Base-by-base conservation (phyloP, 306 rosid genomes). In the Acacia crassicarpa region DNA sequence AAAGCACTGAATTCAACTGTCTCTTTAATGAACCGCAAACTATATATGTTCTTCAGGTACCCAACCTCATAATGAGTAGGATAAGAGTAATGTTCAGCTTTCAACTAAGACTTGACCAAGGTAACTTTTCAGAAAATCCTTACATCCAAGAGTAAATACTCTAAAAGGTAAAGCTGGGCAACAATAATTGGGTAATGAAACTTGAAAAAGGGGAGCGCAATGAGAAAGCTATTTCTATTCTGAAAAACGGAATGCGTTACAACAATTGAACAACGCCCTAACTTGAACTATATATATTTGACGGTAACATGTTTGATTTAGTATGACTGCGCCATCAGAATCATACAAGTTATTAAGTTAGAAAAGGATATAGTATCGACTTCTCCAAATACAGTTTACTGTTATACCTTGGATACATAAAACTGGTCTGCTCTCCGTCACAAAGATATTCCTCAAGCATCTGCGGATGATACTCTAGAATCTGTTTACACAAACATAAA, bases 391-490 rank as follows among this genome's bases (percentile, higher is more conserved):
- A 11, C 41, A 74, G 33, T 54, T 35, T 54, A 54, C 67, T 54
- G 62, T 44, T 83, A 83, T 81, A 96, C 99, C 98, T 96, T 49
- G 99, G 99, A 86, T 96, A 96, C 98, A 96, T 93, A 87, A 96
- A 96, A 78, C 98, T 93, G 73, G 97, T 93, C 84, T 93, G 94
- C 22, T 93, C 98, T 88, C 99, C 98, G 69, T 97, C 97, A 51
- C 89, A 88, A 71, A 96, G 94, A 90, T 93, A 90, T 81, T 96
- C 99, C 79, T 93, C 91, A 68, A 93, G 92, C 99, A 96, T 93
- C 82, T 96, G 98, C 9, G 98, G 98, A 85, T 96, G 98, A 87
- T 96, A 96, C 94, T 96, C 99, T 87, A 96, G 85, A 86, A 96
- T 96, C 98, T 96, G 94, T 86, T 88, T 43, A 17, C 43, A 69